Evolutionary conservation across 2,329 filamentous ascomycete species (phyloP), one percentile per base, ranked within the genome.

Genomic region (Penicillium sp.): DNA sequence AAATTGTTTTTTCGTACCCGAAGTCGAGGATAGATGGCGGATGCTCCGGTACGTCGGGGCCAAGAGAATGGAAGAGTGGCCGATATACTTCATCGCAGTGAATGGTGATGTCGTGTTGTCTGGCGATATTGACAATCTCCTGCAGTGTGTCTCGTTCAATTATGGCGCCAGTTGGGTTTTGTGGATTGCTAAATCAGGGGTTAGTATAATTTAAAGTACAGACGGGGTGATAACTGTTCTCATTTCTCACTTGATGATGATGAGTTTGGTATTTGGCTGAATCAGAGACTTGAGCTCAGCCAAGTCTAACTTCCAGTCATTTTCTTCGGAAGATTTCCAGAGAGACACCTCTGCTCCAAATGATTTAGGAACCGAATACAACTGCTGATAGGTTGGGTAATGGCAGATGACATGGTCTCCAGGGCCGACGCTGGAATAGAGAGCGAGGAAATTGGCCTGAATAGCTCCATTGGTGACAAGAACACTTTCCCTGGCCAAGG

Each of bases 321-420:
- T 81, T 23, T 84, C 79, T 28, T 82, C 79, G 43, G 79, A 81
- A 14, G 91, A 79, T 67, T 83, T 85, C 91, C 91, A 96, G 9
- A 93, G 71, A 37, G 86, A 86, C 14, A 95, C 88, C 54, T 90
- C 84, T 1, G 90, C 90, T 0, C 91, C 91, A 5, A 95, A 75
- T 33, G 86, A 88, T 61, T 81, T 79, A 0, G 91, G 90, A 1
- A 95, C 83, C 9, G 85, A 79, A 67, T 93, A 94, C 1, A 96
- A 81, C 65, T 94, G 90, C 70, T 94, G 90, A 66, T 94, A 95
- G 1, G 90, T 93, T 11, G 92, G 91, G 68, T 92, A 90, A 54
- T 94, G 89, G 66, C 90, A 94, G 54, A 96, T 83, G 43, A 93
- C 88, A 79, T 96, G 91, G 67, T 96, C 90, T 1, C 87, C 89